These are phyloP conservation scores for Citrus australasica DNA, from an alignment of 345 rosid species.

Conservation along the genomic window DNA sequence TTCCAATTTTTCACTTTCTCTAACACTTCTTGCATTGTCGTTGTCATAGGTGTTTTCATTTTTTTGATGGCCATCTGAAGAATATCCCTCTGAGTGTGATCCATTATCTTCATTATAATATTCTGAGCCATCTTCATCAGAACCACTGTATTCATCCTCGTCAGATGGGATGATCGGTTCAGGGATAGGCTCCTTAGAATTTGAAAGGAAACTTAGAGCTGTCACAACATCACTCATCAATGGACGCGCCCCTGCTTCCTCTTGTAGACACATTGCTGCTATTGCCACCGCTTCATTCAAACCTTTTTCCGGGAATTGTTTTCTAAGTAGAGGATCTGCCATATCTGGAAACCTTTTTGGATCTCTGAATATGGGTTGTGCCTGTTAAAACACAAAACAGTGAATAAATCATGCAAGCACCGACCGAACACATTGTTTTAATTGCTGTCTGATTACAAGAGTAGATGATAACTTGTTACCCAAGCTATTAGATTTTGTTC, in stretches of 20 bases:
- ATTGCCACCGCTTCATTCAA: conserved; percentile 85
- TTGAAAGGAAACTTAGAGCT: conserved; percentile 67
- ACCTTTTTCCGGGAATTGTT: conserved; percentile 54
- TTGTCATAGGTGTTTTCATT: too few relatives aligned
- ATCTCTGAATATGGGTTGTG: conserved; percentile 63
- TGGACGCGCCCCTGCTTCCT: conserved; percentile 73
- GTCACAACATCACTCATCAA: conserved; percentile 70
- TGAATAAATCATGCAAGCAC: neutral
- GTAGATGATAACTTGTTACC: conserved; percentile 37
- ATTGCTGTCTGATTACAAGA: neutral
- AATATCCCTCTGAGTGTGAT: neutral
- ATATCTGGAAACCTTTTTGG: conserved; percentile 65
- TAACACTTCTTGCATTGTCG: neutral
- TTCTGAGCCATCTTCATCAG: neutral
- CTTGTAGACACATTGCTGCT: conserved; percentile 87
- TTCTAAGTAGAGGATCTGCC: conserved; percentile 68
- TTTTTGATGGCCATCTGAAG: neutral
- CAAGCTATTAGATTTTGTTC: conserved; percentile 80
- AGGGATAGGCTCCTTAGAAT: conserved; percentile 27
- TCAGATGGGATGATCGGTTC: conserved; percentile 6
- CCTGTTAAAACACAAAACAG: conserved; percentile 33
- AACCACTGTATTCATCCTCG: neutral
- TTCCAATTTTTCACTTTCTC: neutral
- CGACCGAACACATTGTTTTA: neutral
- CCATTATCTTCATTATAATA: neutral